These are phyloP conservation scores for Mortierella antarctica DNA, from an alignment of 192 early-diverging fungal species.

Conservation along the genomic window DNA sequence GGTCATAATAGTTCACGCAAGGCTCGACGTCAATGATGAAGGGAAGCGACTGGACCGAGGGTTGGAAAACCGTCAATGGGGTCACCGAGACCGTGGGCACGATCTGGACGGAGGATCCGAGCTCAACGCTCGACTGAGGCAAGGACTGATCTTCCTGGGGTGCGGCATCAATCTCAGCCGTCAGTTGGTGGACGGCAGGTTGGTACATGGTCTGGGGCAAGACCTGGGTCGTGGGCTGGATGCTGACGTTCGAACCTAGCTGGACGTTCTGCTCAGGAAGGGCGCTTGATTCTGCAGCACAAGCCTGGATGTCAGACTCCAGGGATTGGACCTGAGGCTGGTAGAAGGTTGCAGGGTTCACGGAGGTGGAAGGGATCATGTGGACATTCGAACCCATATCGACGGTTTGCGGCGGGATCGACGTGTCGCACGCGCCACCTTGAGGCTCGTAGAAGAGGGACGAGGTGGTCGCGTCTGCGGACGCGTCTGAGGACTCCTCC, in stretches of 20 bases:
- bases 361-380: slow-evolving; percentile 14
- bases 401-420: slow-evolving; percentile 13
- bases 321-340: slow-evolving; percentile 23
- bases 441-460: no score
- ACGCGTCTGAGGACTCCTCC: not conserved
- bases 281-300: not conserved
- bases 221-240: slow-evolving; percentile 33
- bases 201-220: slow-evolving; percentile 34
- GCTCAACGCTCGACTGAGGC: slow-evolving; percentile 31
- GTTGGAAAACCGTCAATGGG: slow-evolving; percentile 30
- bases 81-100: slow-evolving; percentile 13
- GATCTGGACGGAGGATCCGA: slow-evolving; percentile 28
- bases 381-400: slow-evolving; percentile 21
- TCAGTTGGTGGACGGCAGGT: slow-evolving; percentile 24
- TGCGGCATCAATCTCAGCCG: slow-evolving; percentile 5
- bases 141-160: slow-evolving; percentile 24
- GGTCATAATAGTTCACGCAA: slow-evolving; percentile 3
- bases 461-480: not conserved
- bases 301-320: slow-evolving; percentile 19
- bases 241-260: slow-evolving; percentile 20
- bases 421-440: slow-evolving; percentile 4
- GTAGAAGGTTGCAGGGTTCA: slow-evolving; percentile 16
- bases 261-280: slow-evolving; percentile 27
- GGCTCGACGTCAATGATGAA: slow-evolving; percentile 25
- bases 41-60: slow-evolving; percentile 30